Evolutionary conservation across 163 green algal species (phyloP).

Genomic region (Volvox carteri): DNA sequence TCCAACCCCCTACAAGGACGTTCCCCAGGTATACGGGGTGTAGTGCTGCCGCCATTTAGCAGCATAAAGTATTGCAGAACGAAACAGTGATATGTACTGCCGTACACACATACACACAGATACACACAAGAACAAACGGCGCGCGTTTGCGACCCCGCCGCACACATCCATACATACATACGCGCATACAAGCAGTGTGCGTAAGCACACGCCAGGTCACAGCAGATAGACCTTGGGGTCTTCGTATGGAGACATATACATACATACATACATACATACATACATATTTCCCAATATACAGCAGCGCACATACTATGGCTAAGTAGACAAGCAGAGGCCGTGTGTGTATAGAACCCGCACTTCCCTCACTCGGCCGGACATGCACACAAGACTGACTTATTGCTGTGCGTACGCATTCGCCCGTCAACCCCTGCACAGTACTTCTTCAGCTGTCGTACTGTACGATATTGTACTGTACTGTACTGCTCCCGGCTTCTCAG

Average conservation of each 20-base stretch:
- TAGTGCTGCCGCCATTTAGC: neutral
- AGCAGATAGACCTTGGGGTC: neutral
- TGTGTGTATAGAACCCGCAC: neutral
- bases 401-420: neutral
- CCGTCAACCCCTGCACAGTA: too few relatives aligned
- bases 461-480: too few relatives aligned
- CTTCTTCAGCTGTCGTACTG: too few relatives aligned
- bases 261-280: neutral
- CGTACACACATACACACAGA: conserved; percentile 1
- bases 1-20: too few relatives aligned
- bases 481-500: too few relatives aligned
- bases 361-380: neutral
- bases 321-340: neutral
- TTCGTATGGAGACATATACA: neutral
- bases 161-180: neutral
- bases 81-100: neutral
- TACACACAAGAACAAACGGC: neutral
- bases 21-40: too few relatives aligned
- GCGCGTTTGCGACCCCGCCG: neutral
- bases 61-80: neutral
- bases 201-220: neutral
- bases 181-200: neutral
- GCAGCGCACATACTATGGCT: neutral
- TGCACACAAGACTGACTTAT: neutral
- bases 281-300: neutral